Conservation (phyloP, 2,329 filamentous ascomycete genomes). For the Colletotrichum spaethianum region DNA sequence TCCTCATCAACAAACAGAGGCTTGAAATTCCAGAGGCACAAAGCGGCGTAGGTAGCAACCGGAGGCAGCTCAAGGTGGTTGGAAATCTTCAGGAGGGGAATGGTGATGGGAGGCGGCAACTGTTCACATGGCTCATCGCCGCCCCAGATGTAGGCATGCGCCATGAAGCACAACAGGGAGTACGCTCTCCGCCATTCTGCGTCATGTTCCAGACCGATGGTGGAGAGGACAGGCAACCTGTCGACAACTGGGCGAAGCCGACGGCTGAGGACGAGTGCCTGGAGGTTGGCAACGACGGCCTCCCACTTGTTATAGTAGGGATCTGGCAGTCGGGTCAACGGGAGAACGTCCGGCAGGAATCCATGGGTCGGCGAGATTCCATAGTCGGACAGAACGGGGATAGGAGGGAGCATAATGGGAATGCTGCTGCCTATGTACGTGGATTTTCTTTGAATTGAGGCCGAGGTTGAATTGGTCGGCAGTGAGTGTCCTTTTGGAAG, state of each 20-base stretch:
- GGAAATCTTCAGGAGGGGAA: constrained; percentile 85
- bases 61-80: constrained; percentile 86
- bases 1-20: constrained; percentile 88
- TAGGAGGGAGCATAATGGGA: constrained; percentile 68
- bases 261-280: constrained; percentile 87
- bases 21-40: constrained; percentile 98
- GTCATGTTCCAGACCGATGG: constrained; percentile 83
- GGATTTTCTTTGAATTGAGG: neutral
- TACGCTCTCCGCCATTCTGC: constrained; percentile 96
- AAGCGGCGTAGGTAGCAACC: constrained; percentile 92
- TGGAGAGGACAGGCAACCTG: constrained; percentile 85
- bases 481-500: neutral
- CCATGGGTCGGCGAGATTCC: constrained; percentile 84
- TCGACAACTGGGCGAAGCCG: constrained; percentile 86
- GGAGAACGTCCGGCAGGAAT: constrained; percentile 87
- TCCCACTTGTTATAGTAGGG: constrained; percentile 98
- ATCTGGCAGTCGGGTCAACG: constrained; percentile 85
- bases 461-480: neutral
- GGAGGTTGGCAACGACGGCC: constrained; percentile 85
- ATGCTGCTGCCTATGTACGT: neutral
- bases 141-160: constrained; percentile 97
- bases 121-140: constrained; percentile 85
- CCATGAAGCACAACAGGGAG: constrained; percentile 89
- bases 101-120: constrained; percentile 85
- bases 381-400: constrained; percentile 81